A percentile compares a stretch with the other conserved stretches of the same genome.
phyloP scores from a whole-genome alignment of 208 protist species.

The Histomonas meleagridis region DNA sequence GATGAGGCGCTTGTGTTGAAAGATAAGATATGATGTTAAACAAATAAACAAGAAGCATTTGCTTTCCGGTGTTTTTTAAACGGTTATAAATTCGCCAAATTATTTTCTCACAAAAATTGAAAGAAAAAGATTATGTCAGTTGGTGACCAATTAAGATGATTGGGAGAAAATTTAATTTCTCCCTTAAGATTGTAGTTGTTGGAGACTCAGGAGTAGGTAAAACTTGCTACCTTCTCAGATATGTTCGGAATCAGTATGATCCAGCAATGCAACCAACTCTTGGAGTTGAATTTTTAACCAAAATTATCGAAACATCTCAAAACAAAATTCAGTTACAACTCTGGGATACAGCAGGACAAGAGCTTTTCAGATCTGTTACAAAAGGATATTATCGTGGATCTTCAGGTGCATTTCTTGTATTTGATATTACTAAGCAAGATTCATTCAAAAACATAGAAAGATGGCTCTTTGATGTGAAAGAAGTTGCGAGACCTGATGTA shows the following conservation, averaged over 20 bases:
- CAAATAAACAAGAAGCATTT: too few species aligned
- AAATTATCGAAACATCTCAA: slow-evolving; percentile 23
- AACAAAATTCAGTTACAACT: slow-evolving; percentile 28
- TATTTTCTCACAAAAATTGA: too few species aligned
- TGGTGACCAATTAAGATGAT: not conserved
- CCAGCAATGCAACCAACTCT: not conserved
- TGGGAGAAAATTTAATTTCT: not conserved
- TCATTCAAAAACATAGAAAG: slow-evolving; percentile 3
- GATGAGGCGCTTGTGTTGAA: too few species aligned
- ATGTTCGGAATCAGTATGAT: not conserved
- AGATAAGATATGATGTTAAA: too few species aligned
- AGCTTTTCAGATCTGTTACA: slow-evolving; percentile 35
- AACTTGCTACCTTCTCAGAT: slow-evolving; percentile 55
- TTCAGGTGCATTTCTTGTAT: not conserved
- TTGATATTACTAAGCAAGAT: not conserved
- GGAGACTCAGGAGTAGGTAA: slow-evolving; percentile 66
- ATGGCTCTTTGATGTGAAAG: slow-evolving; percentile 1
- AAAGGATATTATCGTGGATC: slow-evolving; percentile 31
- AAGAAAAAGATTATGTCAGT: not conserved
- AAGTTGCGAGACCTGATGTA: not conserved
- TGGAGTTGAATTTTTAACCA: slow-evolving; percentile 32
- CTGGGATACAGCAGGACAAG: slow-evolving; percentile 36
- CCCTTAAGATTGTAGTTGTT: slow-evolving; percentile 63
- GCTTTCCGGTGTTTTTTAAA: too few species aligned
- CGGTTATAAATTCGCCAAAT: too few species aligned